Conservation (phyloP, 176 grass and related monocot species). For the Bonia amplexicaulis region DNA sequence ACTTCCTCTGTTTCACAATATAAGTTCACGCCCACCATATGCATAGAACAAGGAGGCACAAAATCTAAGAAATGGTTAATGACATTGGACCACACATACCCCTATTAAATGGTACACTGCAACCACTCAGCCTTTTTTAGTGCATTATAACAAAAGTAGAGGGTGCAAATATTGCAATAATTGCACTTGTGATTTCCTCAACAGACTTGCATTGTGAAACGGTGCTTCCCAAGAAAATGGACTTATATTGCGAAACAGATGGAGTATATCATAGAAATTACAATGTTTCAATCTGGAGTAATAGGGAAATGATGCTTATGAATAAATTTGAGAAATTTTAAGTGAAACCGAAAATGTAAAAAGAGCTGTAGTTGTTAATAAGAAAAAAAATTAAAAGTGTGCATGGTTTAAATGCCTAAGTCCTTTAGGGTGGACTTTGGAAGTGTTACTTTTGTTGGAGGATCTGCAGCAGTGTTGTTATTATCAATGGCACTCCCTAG, state of each 20-base stretch:
- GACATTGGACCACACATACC: not conserved
- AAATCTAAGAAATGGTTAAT: not conserved
- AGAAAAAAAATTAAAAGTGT: not conserved
- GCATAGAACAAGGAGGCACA: not conserved
- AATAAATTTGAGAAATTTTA: not conserved
- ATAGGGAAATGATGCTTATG: not conserved
- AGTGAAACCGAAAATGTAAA: not conserved
- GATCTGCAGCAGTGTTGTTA: not conserved
- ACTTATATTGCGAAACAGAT: not conserved
- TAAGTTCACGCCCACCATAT: not conserved
- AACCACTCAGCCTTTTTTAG: too few relatives aligned
- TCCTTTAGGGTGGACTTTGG: not conserved
- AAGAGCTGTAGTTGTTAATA: not conserved
- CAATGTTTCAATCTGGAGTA: not conserved
- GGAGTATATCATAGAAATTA: not conserved
- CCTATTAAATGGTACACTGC: not conserved
- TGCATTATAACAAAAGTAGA: too few relatives aligned
- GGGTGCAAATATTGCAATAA: too few relatives aligned
- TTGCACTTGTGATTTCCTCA: too few relatives aligned
- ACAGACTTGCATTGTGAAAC: too few relatives aligned
- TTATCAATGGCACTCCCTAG: not conserved
- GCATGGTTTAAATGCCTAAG: not conserved
- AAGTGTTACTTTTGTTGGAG: not conserved
- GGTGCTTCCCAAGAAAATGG: not conserved
- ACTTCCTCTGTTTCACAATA: not conserved